These are phyloP conservation scores for Phellopilus nigrolimitatus DNA, from an alignment of 1,284 basidiomycete genomes.

Conservation along the genomic window DNA sequence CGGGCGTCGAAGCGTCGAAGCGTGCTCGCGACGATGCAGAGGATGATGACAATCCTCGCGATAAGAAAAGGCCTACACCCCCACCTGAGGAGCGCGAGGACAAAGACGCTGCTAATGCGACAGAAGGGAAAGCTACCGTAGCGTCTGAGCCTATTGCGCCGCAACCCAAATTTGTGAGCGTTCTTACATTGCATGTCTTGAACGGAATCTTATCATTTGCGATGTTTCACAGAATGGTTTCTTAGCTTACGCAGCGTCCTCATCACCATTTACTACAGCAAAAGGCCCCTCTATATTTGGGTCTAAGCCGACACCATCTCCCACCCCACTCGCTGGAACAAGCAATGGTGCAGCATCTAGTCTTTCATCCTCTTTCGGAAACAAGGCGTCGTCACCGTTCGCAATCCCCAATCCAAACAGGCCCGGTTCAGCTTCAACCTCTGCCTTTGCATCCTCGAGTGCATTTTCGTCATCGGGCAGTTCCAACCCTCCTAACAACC, in stretches of 20 bases:
- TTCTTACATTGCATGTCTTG: background rate
- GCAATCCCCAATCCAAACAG: conserved; percentile 13
- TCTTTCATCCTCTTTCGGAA: conserved; percentile 11
- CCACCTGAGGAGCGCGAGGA: conserved; percentile 23
- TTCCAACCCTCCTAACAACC: conserved; percentile 28
- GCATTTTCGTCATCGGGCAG: conserved; percentile 24
- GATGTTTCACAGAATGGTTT: conserved; percentile 16
- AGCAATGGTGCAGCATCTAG: conserved; percentile 18
- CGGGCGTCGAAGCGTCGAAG: conserved; percentile 26
- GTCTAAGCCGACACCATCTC: conserved; percentile 18
- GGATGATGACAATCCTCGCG: conserved; percentile 30
- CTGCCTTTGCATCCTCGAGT: conserved; percentile 19
- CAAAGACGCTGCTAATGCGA: conserved; percentile 23
- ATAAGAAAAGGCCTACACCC: conserved; percentile 19
- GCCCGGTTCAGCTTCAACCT: background rate
- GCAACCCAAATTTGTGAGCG: conserved; percentile 18
- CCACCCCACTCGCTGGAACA: conserved; percentile 18
- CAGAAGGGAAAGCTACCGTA: conserved; percentile 28
- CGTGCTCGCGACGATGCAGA: conserved; percentile 32
- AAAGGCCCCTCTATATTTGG: conserved; percentile 20
- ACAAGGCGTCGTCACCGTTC: conserved; percentile 18
- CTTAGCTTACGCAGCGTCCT: conserved; percentile 17
- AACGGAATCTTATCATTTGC: background rate
- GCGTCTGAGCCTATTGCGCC: conserved; percentile 34
- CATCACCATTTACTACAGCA: conserved; percentile 19